phyloP scores from a whole-genome alignment of 352 stramenopile species.

The Globisporangium irregulare region DNA sequence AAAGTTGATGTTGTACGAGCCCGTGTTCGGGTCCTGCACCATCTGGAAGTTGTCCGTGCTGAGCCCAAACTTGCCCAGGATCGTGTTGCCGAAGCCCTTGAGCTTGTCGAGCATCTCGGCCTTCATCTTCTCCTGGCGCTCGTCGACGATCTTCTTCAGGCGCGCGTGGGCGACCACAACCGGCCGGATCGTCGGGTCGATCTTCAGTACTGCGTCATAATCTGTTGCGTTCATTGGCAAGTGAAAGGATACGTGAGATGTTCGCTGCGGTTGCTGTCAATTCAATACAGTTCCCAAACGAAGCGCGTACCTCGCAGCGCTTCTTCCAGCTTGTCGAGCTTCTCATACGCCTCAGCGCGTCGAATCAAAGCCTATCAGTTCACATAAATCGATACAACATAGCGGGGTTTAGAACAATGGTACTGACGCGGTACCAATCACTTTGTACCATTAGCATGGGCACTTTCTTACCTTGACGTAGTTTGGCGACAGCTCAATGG shows the following conservation, averaged over 20 bases:
- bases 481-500: constrained; percentile 92
- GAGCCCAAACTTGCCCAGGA: constrained; percentile 99
- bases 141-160: constrained; percentile 89
- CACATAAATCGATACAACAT: neutral
- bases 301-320: constrained; percentile 74
- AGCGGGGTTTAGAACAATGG: no score
- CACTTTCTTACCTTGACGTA: constrained; percentile 90
- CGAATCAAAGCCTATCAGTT: constrained; percentile 77
- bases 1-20: constrained; percentile 98
- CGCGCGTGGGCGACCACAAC: constrained; percentile 59
- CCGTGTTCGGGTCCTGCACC: constrained; percentile 95
- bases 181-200: constrained; percentile 82
- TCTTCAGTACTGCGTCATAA: constrained; percentile 90
- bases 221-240: constrained; percentile 27
- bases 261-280: no score
- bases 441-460: constrained; percentile 11
- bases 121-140: constrained; percentile 98
- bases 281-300: neutral
- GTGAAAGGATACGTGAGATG: no score
- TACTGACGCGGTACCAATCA: no score
- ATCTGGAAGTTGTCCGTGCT: constrained; percentile 99
- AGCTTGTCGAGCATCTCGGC: constrained; percentile 96
- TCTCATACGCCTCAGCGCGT: constrained; percentile 90
- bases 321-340: constrained; percentile 92
- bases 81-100: constrained; percentile 98